Base-by-base conservation (phyloP, 208 protist genomes). In the Naegleria gruberi region DNA sequence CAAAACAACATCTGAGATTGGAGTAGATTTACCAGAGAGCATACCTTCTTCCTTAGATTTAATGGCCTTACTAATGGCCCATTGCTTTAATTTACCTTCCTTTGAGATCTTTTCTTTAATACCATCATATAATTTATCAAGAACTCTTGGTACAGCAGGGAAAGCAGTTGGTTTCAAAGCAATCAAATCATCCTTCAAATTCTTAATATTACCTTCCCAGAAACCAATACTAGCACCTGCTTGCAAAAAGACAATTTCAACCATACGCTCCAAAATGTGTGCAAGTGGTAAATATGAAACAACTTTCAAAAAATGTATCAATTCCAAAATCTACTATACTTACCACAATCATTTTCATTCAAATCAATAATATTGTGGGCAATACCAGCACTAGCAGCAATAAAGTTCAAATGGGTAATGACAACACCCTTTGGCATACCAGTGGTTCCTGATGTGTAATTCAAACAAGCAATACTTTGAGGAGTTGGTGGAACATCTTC, bases 1-100 rank as follows among this genome's bases (percentile, higher is more conserved):
- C 10, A 92, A 92, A 8, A 92, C 65, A 83, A 92, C 30, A 90
- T 97, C 93, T 6, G 47, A 43, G 23, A 91, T 43, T 0, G 65
- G 30, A 17, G 45, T 82, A 12, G 84, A 65, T 19, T 8, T 73
- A 5, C 37, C 19, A 12, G 10, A 34, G 4, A 40, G 15, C 4
- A 88, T 43, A 30, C 7, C 12, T 65, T 7, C 45, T 26, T 40
- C 43, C n/a, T 88, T 88, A 6, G 5, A 40, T 15, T 47, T 65
- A 43, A 40, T n/a, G 4, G 84, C 84, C 19, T 7, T 40, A 43
- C 42, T n/a, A 19, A 88, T 30, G 6, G 46, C 4, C 10, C 10
- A 40, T 42, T 65, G 41, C 17, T 40, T 88, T 4, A 88, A 1
- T 17, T 42, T n/a, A 7, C 10, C 4, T 10, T 34, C 30, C 46